Base-by-base conservation (phyloP, 2,329 filamentous ascomycete genomes). In the Sphaerulina vaccinii region DNA sequence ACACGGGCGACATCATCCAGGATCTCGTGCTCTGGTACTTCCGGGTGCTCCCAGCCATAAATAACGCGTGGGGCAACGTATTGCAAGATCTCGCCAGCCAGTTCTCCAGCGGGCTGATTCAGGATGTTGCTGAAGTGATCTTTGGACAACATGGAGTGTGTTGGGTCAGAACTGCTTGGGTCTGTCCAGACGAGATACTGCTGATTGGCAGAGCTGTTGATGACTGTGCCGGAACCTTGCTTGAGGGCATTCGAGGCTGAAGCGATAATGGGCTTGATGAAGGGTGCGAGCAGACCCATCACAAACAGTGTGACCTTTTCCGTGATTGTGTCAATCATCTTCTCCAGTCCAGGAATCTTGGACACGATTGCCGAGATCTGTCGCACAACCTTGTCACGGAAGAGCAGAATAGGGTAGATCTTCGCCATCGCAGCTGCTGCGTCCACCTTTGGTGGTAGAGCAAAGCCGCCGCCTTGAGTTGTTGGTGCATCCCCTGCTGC, bases 351-450 rank as follows among this genome's bases (percentile, higher is more conserved):
- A 0, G 93, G 93, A 33, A 99, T 87, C 75, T 95, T 96, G 63
- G 90, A 84, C 60, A 97, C 90, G 46, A 90, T 86, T 33, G 83
- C 81, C 65, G 84, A 90, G 70, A 99, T 90, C 35, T 85, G 82
- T 61, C 89, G 89, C 44, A 96, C 91, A 49, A 99, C 90, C 65
- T 87, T 93, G 75, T 99, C 93, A 54, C 92, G 83, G 77, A 97
- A 99, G 54, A 88, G 81, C 0, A 99, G 80, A 54, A 99, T 96
- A 1, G 93, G 93, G 65, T 97, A 97, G 59, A 99, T 96, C 72
- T 95, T 74, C 0, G 68, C 67, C 29, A 76, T 70, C 19, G 73
- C 63, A 35, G 60, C 70, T 18, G 54, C 54, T 6, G 58, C 54
- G 40, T 61, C 58, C 11, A 61, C 48, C 16, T 55, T 61, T 2